Evolutionary conservation across 768 basidiomycete species (phyloP).

Genomic region (Pleurotus eryngii): DNA sequence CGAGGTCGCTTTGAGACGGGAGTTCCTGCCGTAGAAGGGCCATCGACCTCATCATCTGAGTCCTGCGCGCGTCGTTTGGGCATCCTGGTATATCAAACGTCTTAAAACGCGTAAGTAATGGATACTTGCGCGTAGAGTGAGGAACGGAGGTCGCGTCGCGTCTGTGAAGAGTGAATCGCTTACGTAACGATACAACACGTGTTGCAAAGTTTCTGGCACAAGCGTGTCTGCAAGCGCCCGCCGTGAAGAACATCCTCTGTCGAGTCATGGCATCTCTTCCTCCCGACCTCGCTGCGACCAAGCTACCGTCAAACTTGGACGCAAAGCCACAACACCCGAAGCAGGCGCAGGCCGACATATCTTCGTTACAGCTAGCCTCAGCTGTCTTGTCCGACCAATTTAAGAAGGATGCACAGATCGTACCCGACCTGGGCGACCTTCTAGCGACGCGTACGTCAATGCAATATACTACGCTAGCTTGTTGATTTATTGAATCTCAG

Average conservation of each 20-base stretch:
- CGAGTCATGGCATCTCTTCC: conserved; percentile 10
- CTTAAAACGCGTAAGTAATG: too few relatives aligned
- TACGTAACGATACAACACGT: too few relatives aligned
- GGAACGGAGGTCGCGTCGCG: too few relatives aligned
- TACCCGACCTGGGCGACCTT: conserved; percentile 75
- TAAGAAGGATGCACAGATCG: conserved; percentile 66
- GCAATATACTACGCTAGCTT: neutral
- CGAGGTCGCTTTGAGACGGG: conserved; percentile 29
- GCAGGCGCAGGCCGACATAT: conserved; percentile 49
- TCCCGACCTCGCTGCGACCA: neutral
- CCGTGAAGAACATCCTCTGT: too few relatives aligned
- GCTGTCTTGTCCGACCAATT: conserved; percentile 66
- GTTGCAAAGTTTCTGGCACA: too few relatives aligned
- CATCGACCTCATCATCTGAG: conserved; percentile 44
- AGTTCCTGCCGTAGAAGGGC: conserved; percentile 15
- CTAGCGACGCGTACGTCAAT: conserved; percentile 51
- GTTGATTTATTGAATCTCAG: conserved; percentile 27
- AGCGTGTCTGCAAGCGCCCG: too few relatives aligned
- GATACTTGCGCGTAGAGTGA: too few relatives aligned
- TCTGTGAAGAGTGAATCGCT: too few relatives aligned
- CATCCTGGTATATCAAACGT: conserved; percentile 31
- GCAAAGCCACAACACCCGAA: conserved; percentile 20
- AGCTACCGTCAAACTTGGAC: neutral
- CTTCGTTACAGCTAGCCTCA: conserved; percentile 63
- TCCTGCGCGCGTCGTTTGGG: conserved; percentile 49